Evolutionary conservation across 495 filamentous ascomycete genomes (phyloP), one percentile per base, ranked within the genome.

Genomic region (Penicillium riverlandense): DNA sequence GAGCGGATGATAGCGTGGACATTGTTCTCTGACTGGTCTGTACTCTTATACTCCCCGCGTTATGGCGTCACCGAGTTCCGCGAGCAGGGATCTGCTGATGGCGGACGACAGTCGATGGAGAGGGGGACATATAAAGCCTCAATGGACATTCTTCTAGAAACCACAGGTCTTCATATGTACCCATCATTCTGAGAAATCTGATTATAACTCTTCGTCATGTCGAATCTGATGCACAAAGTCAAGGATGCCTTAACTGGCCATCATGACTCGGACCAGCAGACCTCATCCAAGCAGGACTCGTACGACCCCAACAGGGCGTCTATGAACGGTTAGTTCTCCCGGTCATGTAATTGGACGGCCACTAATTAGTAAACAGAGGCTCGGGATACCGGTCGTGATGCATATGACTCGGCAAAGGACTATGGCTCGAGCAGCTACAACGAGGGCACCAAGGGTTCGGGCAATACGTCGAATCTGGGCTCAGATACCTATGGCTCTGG

Each of bases 211-310:
- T 32, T 51, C 69, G 80, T 52, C 54, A 87, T 87, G 83, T 84
- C 81, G 16, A 61, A 69, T 47, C 62, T 88, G 48, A 59, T 86
- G 53, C 75, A 88, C 71, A 89, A 88, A 55, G 72, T 86, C 64
- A 88, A 87, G 68, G 78, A 87, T 31, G 80, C 75, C 55, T 49
- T 89, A 44, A 67, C 74, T 42, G 51, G 65, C 36, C 53, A 59
- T 40, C 54, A 59, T 53, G 53, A 49, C 29, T 49, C 53, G 15
- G 50, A 64, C 15, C 60, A 67, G 44, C 74, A 66, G 29, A 61
- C 70, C n/a, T 34, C 32, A 4, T 22, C 22, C 22, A 22, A 22
- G 22, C 22, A 22, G 22, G 22, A 22, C 37, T 59, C 65, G 15
- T 66, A 77, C 54, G 42, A 47, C 15, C 62, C 62, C 40, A 65